Evolutionary conservation across 1,139 yeast species (phyloP).

Genomic region (Taphrina flavorubra): DNA sequence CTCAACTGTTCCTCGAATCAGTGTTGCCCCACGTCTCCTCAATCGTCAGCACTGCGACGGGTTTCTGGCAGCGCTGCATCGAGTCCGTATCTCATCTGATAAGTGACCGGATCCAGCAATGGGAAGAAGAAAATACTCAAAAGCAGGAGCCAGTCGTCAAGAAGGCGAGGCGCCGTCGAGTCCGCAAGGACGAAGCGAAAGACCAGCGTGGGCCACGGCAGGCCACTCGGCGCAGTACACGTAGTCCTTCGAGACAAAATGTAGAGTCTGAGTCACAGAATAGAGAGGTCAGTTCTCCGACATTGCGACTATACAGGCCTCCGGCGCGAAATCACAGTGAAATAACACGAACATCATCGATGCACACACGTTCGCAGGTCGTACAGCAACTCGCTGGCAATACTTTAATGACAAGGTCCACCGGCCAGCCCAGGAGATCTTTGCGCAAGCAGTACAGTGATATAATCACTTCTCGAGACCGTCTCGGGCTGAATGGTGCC

Average conservation of each 20-base stretch:
- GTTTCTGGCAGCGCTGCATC: slow-evolving; percentile 6
- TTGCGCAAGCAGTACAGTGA: slow-evolving; percentile 21
- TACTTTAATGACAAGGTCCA: not conserved
- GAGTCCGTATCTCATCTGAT: not conserved
- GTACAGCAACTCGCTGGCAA: not conserved
- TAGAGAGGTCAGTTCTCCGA: not conserved
- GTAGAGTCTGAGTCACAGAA: not conserved
- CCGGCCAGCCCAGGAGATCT: not conserved
- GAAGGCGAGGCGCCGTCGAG: slow-evolving; percentile 1
- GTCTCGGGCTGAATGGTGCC: not conserved
- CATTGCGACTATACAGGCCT: not conserved
- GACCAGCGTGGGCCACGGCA: slow-evolving; percentile 18
- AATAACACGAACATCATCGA: not conserved
- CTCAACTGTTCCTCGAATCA: slow-evolving; percentile 14
- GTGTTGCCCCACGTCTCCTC: slow-evolving; percentile 20
- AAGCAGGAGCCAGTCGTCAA: not conserved
- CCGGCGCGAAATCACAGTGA: not conserved
- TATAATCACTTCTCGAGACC: slow-evolving; percentile 6
- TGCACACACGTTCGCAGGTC: not conserved
- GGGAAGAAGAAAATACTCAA: slow-evolving; percentile 3
- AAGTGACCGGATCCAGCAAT: not conserved
- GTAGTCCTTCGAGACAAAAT: not conserved
- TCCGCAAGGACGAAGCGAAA: slow-evolving; percentile 2
- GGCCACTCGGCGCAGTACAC: slow-evolving; percentile 5
- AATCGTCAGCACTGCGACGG: not conserved